Base-by-base conservation (phyloP, 495 filamentous ascomycete species). In the Penicillium daleae region DNA sequence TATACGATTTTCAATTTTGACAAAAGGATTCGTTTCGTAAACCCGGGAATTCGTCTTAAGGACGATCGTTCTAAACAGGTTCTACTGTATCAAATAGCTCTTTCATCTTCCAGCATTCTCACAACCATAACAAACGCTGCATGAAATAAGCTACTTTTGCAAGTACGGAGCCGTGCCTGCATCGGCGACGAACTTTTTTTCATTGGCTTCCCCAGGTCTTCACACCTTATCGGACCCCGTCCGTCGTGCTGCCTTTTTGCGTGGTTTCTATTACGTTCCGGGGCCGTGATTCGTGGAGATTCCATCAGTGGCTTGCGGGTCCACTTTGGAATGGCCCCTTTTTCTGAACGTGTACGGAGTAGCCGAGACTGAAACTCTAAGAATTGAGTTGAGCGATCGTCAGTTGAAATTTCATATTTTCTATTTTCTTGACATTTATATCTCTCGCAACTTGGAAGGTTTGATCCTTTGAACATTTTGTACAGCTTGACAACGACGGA, bases 191-290 rank as follows among this genome's bases (percentile, higher is more conserved):
- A 63, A 60, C 9, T 50, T 63, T 63, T 58, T 61, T 58, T 32
- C 31, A 31, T 52, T n/a, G 26, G n/a, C 40, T 67, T 60, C 60
- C 65, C 60, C 60, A 58, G 65, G 63, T 67, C 63, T 63, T 54
- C 53, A 24, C 35, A 19, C 22, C 29, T 22, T 15, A 32, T 53
- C 15, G 42, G 60, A 27, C 50, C 63, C 56, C 26, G 32, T 59
- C 56, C 26, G 32, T 59, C n/a, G 40, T 15, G 37, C 26, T 52
- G 48, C 60, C 46, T 48, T 26, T n/a, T 63, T 55, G 48, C 33
- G 42, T 58, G 61, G 39, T 48, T 63, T 64, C 24, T 24, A 64
- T 67, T 67, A 67, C 65, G 65, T 67, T 53, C 53, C 55, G 31
- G 48, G 29, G 48, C 32, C 54, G 53, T 64, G 65, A 67, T 67